phyloP scores from a whole-genome alignment of 805 yeast species.

The Dipodascus albidus region DNA sequence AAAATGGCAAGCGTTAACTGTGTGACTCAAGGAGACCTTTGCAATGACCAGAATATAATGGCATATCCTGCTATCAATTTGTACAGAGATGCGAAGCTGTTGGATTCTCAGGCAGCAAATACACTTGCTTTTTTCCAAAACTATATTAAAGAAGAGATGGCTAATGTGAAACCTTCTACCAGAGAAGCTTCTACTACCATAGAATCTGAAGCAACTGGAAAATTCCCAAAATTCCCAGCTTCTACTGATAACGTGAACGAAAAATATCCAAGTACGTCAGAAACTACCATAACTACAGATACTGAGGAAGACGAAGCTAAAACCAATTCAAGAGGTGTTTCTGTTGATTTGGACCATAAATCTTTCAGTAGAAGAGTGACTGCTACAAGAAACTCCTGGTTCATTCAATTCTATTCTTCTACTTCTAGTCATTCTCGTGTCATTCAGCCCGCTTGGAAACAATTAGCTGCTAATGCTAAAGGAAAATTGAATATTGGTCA shows the following conservation, averaged over 20 bases:
- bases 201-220: not conserved
- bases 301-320: slow-evolving; percentile 4
- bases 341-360: slow-evolving; percentile 19
- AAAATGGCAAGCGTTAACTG: slow-evolving; percentile 68
- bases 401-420: slow-evolving; percentile 31
- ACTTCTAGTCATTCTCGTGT: slow-evolving; percentile 29
- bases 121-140: not conserved
- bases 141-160: not conserved
- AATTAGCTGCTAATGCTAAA: slow-evolving; percentile 23
- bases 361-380: slow-evolving; percentile 21
- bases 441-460: slow-evolving; percentile 28
- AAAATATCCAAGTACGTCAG: slow-evolving; percentile 6
- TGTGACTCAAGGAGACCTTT: slow-evolving; percentile 75
- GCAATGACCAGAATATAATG: slow-evolving; percentile 49
- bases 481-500: slow-evolving; percentile 29
- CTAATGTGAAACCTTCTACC: not conserved
- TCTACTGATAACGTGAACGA: slow-evolving; percentile 7
- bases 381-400: slow-evolving; percentile 26
- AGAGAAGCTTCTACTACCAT: not conserved
- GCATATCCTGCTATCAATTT: slow-evolving; percentile 65
- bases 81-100: slow-evolving; percentile 31
- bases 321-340: slow-evolving; percentile 26
- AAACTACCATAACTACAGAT: slow-evolving; percentile 2
- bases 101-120: slow-evolving; percentile 14
- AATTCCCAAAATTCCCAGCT: slow-evolving; percentile 7